phyloP scores from a whole-genome alignment of 257 asterid genomes.

The Rhazya stricta region DNA sequence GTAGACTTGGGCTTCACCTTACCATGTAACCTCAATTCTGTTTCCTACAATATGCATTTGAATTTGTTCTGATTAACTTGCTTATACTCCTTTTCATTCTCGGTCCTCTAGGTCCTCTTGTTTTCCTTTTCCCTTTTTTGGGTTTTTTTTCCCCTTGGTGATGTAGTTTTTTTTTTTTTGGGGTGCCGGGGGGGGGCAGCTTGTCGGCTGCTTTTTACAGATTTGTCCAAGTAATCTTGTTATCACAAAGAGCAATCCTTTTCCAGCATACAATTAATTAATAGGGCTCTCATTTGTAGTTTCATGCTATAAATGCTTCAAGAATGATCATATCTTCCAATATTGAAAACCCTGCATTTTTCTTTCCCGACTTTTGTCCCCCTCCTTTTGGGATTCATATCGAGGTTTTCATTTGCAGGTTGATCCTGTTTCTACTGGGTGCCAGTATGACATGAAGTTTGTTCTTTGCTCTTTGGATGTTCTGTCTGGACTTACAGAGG shows the following conservation, averaged over 20 bases:
- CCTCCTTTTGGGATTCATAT: background rate
- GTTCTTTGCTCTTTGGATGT: slow-evolving; percentile 96
- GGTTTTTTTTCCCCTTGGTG: no score
- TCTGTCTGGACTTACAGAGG: slow-evolving; percentile 98
- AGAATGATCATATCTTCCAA: background rate
- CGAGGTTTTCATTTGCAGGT: slow-evolving; percentile 45
- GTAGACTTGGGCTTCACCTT: no score
- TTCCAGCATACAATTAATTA: background rate
- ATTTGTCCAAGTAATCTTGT: background rate
- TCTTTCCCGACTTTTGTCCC: background rate
- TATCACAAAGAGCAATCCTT: background rate
- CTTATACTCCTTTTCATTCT: background rate
- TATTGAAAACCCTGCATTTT: background rate
- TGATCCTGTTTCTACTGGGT: slow-evolving; percentile 77
- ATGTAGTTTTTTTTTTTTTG: no score
- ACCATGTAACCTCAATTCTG: no score
- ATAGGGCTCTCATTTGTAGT: background rate
- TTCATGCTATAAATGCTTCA: background rate
- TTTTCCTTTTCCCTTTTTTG: no score
- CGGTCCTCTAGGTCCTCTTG: background rate
- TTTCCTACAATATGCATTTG: background rate
- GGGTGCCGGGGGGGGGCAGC: no score
- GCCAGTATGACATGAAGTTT: slow-evolving; percentile 87
- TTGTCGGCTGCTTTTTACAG: background rate
- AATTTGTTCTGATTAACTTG: background rate